Conservation (phyloP, 345 rosid genomes). For the Dimocarpus longan region DNA sequence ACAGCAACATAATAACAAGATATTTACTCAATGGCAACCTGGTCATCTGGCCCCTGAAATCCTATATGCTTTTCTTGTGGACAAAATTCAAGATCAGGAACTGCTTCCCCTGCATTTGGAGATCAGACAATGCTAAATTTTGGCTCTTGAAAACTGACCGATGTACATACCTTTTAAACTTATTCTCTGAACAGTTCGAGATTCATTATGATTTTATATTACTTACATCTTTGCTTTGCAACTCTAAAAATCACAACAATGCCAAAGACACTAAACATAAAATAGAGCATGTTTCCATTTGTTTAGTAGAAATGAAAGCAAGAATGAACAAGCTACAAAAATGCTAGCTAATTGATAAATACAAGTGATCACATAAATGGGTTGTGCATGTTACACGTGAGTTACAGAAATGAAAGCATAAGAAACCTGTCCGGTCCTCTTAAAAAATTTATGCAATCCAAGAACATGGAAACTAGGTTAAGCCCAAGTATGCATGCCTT, state of each 20-base stretch:
- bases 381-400: background rate
- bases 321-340: background rate
- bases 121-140: constrained; percentile 11
- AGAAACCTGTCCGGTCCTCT: background rate
- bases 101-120: constrained; percentile 47
- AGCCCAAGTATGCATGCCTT: background rate
- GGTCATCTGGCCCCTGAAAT: constrained; percentile 17
- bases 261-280: background rate
- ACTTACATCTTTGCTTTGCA: background rate
- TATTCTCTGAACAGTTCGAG: background rate
- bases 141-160: background rate
- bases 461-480: background rate
- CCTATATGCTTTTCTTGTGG: constrained; percentile 22
- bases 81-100: constrained; percentile 38
- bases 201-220: background rate
- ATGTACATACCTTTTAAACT: no score
- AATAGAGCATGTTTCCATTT: no score
- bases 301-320: background rate
- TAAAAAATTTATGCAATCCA: background rate
- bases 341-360: background rate
- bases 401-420: background rate
- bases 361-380: background rate
- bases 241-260: background rate
- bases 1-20: background rate
- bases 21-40: constrained; percentile 16